Evolutionary conservation across 2,329 filamentous ascomycete species (phyloP).

Genomic region (Penicillium sp.): DNA sequence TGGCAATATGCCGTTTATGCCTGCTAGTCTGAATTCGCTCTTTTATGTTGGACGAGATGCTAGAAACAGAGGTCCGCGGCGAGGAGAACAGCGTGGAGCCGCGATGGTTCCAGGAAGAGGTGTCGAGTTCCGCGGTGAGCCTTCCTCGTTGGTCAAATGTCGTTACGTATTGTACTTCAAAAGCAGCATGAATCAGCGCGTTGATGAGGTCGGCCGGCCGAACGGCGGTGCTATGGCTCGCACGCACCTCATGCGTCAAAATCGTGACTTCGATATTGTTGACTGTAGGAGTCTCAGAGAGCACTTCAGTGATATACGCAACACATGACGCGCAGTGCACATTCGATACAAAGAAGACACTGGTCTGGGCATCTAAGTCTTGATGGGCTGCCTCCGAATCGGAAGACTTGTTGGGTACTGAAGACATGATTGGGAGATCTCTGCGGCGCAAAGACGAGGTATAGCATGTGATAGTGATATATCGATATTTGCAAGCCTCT

Average conservation of each 20-base stretch:
- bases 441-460: not conserved
- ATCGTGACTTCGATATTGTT: slow-evolving; percentile 36
- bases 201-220: slow-evolving; percentile 29
- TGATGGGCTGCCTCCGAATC: slow-evolving; percentile 9
- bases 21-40: slow-evolving; percentile 14
- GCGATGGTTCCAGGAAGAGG: slow-evolving; percentile 25
- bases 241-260: slow-evolving; percentile 37
- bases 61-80: slow-evolving; percentile 15
- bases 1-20: slow-evolving; percentile 39
- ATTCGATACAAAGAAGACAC: slow-evolving; percentile 40
- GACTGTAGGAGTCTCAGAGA: slow-evolving; percentile 31
- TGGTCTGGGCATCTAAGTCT: slow-evolving; percentile 12
- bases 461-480: not conserved
- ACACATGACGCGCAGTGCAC: slow-evolving; percentile 44
- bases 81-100: slow-evolving; percentile 20
- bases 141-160: slow-evolving; percentile 30
- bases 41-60: slow-evolving; percentile 17
- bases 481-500: not conserved
- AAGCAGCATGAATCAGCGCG: slow-evolving; percentile 38
- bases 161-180: slow-evolving; percentile 40
- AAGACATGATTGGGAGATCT: slow-evolving; percentile 15
- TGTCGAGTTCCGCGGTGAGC: slow-evolving; percentile 31
- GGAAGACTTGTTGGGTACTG: slow-evolving; percentile 3
- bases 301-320: slow-evolving; percentile 38
- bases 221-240: slow-evolving; percentile 30